Conservation (phyloP, 2,329 filamentous ascomycete species). For the Atkinsonella hypoxylon region DNA sequence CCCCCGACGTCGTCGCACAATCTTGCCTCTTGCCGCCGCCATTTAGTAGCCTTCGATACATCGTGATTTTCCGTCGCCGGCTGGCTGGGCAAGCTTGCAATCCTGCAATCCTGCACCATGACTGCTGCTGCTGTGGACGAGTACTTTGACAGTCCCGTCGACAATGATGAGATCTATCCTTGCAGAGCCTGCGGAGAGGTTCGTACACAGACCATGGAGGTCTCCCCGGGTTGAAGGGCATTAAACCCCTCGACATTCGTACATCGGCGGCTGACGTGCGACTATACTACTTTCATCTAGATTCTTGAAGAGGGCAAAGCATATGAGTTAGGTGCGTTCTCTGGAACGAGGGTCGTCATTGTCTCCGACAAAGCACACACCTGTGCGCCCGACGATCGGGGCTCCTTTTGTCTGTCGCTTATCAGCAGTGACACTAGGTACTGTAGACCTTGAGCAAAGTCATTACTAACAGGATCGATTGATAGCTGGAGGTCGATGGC, state of each 20-base stretch:
- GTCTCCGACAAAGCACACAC: not conserved
- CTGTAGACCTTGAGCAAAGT: not conserved
- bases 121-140: constrained; percentile 40
- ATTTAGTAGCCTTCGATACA: not conserved
- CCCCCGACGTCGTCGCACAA: not conserved
- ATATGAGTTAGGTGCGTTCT: constrained; percentile 78
- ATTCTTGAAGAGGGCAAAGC: constrained; percentile 98
- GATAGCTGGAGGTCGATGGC: constrained; percentile 88
- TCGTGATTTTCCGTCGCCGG: not conserved
- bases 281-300: constrained; percentile 30
- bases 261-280: constrained; percentile 2
- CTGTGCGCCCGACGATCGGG: not conserved
- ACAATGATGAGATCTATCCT: constrained; percentile 72
- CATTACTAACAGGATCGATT: constrained; percentile 12
- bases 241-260: not conserved
- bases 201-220: constrained; percentile 7
- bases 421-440: not conserved
- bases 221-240: not conserved
- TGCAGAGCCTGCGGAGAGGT: constrained; percentile 94
- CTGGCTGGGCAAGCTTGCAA: not conserved
- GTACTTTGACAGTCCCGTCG: constrained; percentile 54
- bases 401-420: not conserved
- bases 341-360: not conserved
- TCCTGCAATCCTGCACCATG: constrained; percentile 21
- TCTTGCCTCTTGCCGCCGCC: not conserved